Base-by-base conservation (phyloP, 2,329 filamentous ascomycete genomes). In the Penicillium hesseltinei region DNA sequence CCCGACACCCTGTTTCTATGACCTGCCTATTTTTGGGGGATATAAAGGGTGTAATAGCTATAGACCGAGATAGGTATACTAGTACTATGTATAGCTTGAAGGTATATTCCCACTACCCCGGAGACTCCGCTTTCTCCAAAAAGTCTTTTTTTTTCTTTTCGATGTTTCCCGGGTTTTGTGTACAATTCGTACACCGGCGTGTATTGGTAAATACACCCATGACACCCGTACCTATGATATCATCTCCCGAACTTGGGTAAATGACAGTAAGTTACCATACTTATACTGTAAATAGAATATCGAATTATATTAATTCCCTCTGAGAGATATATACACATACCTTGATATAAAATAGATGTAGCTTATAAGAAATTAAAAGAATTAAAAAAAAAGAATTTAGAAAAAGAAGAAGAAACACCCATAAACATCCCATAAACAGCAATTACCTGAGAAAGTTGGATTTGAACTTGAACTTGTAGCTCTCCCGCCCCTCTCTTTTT, bases 1-100 rank as follows among this genome's bases (percentile, higher is more conserved):
- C 69, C 72, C 72, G 73, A 75, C 71, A 66, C 57, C 53, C 8
- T 36, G 19, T 21, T 25, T 57, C 45, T 15, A 48, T 33, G 23
- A 15, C 33, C 43, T 13, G 31, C 11, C 35, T 54, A 55, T 54
- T 54, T 43, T 56, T 39, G 29, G 45, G 23, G 19, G 27, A 19
- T 25, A 23, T 47, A 47, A 23, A 45, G 35, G 25, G 23, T 31
- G n/a, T 25, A 40, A 46, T 43, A 33, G 15, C 6, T 6, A 35
- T 35, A n/a, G 10, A 29, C 8, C 33, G 25, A 43, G 7, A 15
- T 17, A 31, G 43, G 27, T 33, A 31, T 21, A n/a, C 5, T 7
- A 46, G 33, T 42, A 23, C 39, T 52, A 52, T 52, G 50, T 52
- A 52, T 52, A 56, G 43, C 45, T 54, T 39, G 7, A 31, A 49